Conservation (phyloP, 2,329 filamentous ascomycete genomes). For the Orbilia ellipsospora region DNA sequence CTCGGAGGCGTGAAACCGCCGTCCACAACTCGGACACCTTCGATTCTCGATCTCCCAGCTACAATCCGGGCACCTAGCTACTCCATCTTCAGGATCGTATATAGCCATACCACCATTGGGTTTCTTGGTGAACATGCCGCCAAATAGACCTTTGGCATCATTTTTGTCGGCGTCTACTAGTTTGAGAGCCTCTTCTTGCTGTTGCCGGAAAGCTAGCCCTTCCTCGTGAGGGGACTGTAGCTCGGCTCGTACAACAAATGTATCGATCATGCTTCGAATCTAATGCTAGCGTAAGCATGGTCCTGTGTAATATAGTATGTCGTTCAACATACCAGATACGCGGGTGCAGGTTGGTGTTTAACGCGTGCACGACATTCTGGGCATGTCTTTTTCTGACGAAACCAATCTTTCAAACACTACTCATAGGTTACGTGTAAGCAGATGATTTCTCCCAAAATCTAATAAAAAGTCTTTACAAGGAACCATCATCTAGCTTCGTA, state of each 20-base stretch:
- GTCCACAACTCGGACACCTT: constrained; percentile 55
- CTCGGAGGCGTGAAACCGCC: constrained; percentile 45
- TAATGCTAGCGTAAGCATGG: constrained; percentile 28
- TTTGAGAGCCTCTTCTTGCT: constrained; percentile 56
- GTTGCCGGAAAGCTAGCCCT: constrained; percentile 57
- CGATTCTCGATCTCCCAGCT: constrained; percentile 58
- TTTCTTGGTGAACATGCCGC: constrained; percentile 57
- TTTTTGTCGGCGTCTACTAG: constrained; percentile 56
- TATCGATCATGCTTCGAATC: constrained; percentile 60
- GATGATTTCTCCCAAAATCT: constrained; percentile 8
- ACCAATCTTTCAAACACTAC: constrained; percentile 59
- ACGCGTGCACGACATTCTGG: constrained; percentile 58
- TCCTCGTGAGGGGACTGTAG: constrained; percentile 56
- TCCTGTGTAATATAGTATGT: constrained; percentile 10
- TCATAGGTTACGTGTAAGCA: not conserved
- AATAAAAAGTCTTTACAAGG: not conserved
- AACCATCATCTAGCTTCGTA: constrained; percentile 33
- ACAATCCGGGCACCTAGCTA: constrained; percentile 58
- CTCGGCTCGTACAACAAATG: constrained; percentile 57
- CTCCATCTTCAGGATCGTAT: constrained; percentile 56
- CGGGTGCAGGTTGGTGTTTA: constrained; percentile 58
- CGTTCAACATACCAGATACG: constrained; percentile 57
- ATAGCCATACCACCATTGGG: constrained; percentile 36
- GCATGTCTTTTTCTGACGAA: constrained; percentile 58
- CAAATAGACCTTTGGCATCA: constrained; percentile 55